These are phyloP conservation scores for Spatholobus suberectus DNA, from an alignment of 306 rosid genomes.

Conservation along the genomic window DNA sequence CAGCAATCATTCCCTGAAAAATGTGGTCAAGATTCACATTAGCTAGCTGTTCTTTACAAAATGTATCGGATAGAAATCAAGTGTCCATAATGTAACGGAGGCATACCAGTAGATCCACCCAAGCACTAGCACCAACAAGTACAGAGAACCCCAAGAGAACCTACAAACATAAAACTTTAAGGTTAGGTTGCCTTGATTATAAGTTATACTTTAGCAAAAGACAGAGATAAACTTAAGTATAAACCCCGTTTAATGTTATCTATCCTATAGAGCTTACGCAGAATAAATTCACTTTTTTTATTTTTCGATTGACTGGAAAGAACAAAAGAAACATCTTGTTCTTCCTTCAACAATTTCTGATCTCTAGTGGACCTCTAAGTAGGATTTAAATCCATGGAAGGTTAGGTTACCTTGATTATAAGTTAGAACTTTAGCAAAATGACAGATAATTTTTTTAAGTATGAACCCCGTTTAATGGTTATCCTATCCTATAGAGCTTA, in stretches of 20 bases:
- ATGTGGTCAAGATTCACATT: slow-evolving; percentile 19
- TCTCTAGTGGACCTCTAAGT: too few species aligned
- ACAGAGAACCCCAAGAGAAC: slow-evolving; percentile 94
- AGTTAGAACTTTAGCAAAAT: too few species aligned
- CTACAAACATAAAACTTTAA: slow-evolving; percentile 42
- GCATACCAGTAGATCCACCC: slow-evolving; percentile 95
- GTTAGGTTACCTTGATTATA: too few species aligned
- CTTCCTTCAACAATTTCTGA: too few species aligned
- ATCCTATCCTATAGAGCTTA: slow-evolving; percentile 31
- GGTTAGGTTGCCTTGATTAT: slow-evolving; percentile 28
- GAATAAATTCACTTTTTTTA: too few species aligned
- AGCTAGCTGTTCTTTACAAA: slow-evolving; percentile 1
- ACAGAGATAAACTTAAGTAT: too few species aligned
- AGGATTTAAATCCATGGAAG: too few species aligned
- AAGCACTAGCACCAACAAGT: slow-evolving; percentile 96
- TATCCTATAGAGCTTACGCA: too few species aligned
- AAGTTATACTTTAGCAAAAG: slow-evolving; percentile 2
- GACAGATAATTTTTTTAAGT: neutral
- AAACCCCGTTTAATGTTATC: too few species aligned
- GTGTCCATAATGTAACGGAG: neutral
- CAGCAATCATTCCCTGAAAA: slow-evolving; percentile 96
- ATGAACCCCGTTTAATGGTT: neutral
- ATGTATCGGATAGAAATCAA: slow-evolving; percentile 20
- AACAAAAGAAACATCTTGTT: too few species aligned
- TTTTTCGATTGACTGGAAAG: too few species aligned